These are phyloP conservation scores for Trypanosoma grayi DNA, from an alignment of 208 protist genomes.

Conservation along the genomic window DNA sequence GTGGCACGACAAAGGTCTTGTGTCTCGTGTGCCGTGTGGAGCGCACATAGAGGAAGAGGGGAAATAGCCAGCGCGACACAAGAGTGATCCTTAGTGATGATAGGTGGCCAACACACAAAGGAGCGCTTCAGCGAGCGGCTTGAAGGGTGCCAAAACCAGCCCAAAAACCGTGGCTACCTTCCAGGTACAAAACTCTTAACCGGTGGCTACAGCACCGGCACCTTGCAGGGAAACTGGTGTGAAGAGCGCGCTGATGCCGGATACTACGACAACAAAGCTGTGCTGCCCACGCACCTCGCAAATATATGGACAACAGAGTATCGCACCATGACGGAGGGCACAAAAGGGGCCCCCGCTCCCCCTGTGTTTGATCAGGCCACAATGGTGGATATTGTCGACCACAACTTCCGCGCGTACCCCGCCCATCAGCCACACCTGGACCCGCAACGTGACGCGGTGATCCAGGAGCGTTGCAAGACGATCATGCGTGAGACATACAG, in stretches of 20 bases:
- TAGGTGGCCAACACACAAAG: slow-evolving; percentile 87
- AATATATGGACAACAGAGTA: slow-evolving; percentile 59
- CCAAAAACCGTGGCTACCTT: slow-evolving; percentile 84
- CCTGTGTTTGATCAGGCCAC: slow-evolving; percentile 60
- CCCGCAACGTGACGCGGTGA: slow-evolving; percentile 25
- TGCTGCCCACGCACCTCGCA: slow-evolving; percentile 39
- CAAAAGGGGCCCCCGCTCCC: not conserved
- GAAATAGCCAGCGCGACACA: no score
- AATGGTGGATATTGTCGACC: slow-evolving; percentile 78
- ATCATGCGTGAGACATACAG: slow-evolving; percentile 8
- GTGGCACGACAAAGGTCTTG: no score
- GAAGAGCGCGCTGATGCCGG: slow-evolving; percentile 80
- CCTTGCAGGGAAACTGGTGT: slow-evolving; percentile 81
- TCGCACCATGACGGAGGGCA: slow-evolving; percentile 28
- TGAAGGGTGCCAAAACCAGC: slow-evolving; percentile 71
- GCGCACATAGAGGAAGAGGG: no score
- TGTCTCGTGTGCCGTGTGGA: not conserved
- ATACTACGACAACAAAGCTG: slow-evolving; percentile 76
- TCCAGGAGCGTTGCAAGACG: slow-evolving; percentile 17
- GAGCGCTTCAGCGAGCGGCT: slow-evolving; percentile 88
- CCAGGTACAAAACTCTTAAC: slow-evolving; percentile 75
- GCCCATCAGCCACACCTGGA: slow-evolving; percentile 84
- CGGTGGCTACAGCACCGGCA: slow-evolving; percentile 68
- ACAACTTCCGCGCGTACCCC: slow-evolving; percentile 65
- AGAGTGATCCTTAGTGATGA: no score